Evolutionary conservation across 2,329 filamentous ascomycete genomes (phyloP), one percentile per base, ranked within the genome.

Genomic region (Aspergillus thermomutatus): DNA sequence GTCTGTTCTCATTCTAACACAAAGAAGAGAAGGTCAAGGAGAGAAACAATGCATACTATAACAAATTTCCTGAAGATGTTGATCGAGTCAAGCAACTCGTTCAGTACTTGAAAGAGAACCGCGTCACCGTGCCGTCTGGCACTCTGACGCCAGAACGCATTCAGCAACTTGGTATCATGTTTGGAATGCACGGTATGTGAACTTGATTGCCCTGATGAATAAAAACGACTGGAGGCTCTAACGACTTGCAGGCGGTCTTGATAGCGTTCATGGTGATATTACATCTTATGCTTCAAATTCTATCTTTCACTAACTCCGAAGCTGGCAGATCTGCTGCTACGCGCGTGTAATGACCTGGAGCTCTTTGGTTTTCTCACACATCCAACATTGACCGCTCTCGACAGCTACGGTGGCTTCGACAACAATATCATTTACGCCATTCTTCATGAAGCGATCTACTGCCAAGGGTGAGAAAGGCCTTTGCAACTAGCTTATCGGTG

Each of bases 381-480:
- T 19, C 85, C 87, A 0, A 89, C 89, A 0, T 81, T 96, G 3
- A 78, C 83, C 3, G 78, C 82, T 0, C 78, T 96, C 25, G 91
- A 96, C 70, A 74, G 80, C 21, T 82, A 83, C 52, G 82, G 87
- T 2, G 79, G 82, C 2, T 92, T 91, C 67, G 92, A 97, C 67
- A 83, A 84, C 43, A 85, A 87, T 63, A 85, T 93, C 55, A 84
- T 97, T 58, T 97, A 97, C 70, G 88, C 90, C 25, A 80, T 97
- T 41, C 78, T 97, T 2, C 93, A 97, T 70, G 93, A 97, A 74
- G 82, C 90, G 7, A 88, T 92, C 64, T 97, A 97, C 79, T 93
- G 89, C 71, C 85, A 89, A 72, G 83, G 84, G 58, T 83, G 79
- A 60, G 55, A 19, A 25, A 9, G 11, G 4, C 10, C 2, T 51